These are phyloP conservation scores for Penicillium soppii DNA, from an alignment of 495 filamentous ascomycete species.

Conservation along the genomic window DNA sequence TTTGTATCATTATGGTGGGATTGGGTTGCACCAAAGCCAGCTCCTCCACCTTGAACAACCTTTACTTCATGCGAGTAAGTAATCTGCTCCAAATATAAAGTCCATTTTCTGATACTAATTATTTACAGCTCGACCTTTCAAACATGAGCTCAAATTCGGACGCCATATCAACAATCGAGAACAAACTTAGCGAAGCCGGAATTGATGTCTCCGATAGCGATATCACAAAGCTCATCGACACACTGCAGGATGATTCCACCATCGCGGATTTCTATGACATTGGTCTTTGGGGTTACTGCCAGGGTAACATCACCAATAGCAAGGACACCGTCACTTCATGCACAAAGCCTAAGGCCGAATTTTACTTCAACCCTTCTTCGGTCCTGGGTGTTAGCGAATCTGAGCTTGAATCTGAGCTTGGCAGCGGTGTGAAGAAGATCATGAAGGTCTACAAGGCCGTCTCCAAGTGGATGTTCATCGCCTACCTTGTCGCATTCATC, in stretches of 20 bases:
- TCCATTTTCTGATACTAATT: conserved; percentile 13
- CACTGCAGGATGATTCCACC: conserved; percentile 47
- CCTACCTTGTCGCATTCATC: conserved; percentile 67
- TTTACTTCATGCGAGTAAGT: conserved; percentile 75
- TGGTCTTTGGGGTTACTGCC: conserved; percentile 86
- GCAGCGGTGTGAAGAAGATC: conserved; percentile 60
- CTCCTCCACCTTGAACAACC: conserved; percentile 41
- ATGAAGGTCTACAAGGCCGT: conserved; percentile 70
- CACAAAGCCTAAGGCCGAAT: conserved; percentile 59
- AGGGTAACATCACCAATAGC: conserved; percentile 54
- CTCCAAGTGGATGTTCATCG: conserved; percentile 77
- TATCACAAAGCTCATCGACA: conserved; percentile 29
- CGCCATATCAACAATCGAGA: conserved; percentile 21
- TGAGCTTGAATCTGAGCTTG: conserved; percentile 55
- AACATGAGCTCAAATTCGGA: conserved; percentile 34
- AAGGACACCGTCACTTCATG: conserved; percentile 46
- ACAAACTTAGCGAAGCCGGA: conserved; percentile 24
- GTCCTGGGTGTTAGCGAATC: conserved; percentile 63
- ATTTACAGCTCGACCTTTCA: conserved; percentile 35
- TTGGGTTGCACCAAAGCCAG: conserved; percentile 69
- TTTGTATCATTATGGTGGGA: conserved; percentile 71
- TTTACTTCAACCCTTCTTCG: conserved; percentile 71
- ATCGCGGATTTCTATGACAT: conserved; percentile 79
- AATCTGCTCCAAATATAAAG: neutral
- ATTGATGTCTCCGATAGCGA: conserved; percentile 31